Evolutionary conservation across 2,329 filamentous ascomycete genomes (phyloP), one percentile per base, ranked within the genome.

Genomic region (Balansia obtecta): DNA sequence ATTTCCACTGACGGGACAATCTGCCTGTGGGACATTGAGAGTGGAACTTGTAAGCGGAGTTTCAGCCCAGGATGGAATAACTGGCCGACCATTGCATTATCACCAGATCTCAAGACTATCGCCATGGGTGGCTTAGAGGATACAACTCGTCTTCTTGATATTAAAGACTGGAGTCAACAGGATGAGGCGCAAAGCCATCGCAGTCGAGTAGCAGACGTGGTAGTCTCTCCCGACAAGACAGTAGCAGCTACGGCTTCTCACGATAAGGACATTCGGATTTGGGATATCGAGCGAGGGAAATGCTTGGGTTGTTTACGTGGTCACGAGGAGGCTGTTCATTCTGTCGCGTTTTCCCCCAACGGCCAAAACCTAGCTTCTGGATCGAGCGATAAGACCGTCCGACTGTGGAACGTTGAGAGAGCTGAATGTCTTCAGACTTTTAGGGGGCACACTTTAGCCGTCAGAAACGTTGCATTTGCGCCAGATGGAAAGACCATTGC

Each of bases 391-490:
- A 38, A 49, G 40, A 49, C 49, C 22, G 46, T 53, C 30, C 52
- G 52, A 18, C 12, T 53, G 27, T 53, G 52, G 52, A 32, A 45
- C 18, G 27, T 53, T 2, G 16, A 27, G 13, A 41, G 50, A n/a
- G 48, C 51, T 8, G 30, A 27, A 1, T 54, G 49, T 20, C 22
- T 54, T n/a, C 53, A 58, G 45, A 58, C 50, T 15, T 53, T 57
- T n/a, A 52, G 54, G 16, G 55, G 55, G 9, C 58, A 61, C 45
- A 45, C 27, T 4, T 38, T 13, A 7, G 27, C 6, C 0, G 50
- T 58, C 13, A 40, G 5, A 8, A 50, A 50, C 13, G 39, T 62
- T n/a, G 49, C 49, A 6, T 60, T 60, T 45, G 55, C 58, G 6
- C 49, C 48, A 9, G 54, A 61, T 34, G 50, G 53, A n/a, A 46